Percentiles rank a stretch among this genome's conserved stretches.
Conservation (phyloP, 106 monocot species). For the Dendrobium chrysotoxum region DNA sequence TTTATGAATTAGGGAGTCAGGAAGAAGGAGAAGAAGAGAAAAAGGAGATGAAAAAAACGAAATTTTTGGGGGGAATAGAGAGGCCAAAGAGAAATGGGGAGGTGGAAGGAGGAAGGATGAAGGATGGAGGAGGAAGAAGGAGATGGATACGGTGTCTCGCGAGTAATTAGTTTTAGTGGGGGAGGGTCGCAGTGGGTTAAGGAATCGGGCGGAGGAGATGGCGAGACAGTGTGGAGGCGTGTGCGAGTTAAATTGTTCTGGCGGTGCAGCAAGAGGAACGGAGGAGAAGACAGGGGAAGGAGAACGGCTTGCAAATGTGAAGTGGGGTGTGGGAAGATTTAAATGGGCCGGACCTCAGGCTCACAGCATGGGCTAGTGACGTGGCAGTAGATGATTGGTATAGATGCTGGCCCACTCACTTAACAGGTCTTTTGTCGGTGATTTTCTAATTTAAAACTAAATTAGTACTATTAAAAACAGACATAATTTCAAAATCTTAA, state of each 20-base stretch:
- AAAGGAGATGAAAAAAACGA: not conserved
- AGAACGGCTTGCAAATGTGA: not conserved
- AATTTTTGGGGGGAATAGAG: not conserved
- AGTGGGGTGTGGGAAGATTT: not conserved
- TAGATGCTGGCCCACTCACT: not conserved
- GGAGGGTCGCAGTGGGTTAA: not conserved
- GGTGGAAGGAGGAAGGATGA: not conserved
- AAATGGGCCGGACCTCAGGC: not conserved
- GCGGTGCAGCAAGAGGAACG: not conserved
- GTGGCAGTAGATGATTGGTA: not conserved
- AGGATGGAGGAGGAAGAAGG: not conserved
- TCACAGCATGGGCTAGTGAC: not conserved
- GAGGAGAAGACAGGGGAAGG: not conserved
- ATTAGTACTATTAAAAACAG: not conserved
- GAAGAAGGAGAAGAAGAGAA: not conserved
- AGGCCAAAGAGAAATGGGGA: not conserved
- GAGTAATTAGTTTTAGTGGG: not conserved
- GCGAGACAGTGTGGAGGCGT: not conserved
- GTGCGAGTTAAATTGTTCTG: not conserved
- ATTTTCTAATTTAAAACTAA: not conserved
- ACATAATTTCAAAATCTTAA: not conserved
- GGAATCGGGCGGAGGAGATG: not conserved
- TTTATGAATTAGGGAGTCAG: not conserved
- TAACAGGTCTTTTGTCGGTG: not conserved
- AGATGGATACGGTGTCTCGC: not conserved